These are phyloP conservation scores for Seminavis robusta DNA, from an alignment of 108 stramenopile species.

Conservation along the genomic window DNA sequence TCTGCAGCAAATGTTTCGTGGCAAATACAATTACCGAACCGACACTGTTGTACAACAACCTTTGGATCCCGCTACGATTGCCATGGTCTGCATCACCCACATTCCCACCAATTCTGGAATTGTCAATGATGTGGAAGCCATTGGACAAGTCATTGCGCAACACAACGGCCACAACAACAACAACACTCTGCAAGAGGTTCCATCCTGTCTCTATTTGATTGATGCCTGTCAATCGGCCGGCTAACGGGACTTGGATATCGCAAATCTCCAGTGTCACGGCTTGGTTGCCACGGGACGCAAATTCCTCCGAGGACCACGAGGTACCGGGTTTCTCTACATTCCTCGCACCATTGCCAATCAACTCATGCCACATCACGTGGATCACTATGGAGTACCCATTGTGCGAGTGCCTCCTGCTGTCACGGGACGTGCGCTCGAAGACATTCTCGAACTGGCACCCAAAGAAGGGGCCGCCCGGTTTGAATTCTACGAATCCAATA, in stretches of 20 bases:
- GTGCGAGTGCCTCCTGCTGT: conserved; percentile 7
- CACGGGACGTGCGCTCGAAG: conserved; percentile 24
- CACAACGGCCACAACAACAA: conserved; percentile 13
- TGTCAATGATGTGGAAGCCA: conserved; percentile 65
- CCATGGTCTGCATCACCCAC: conserved; percentile 69
- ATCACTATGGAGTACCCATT: conserved; percentile 48
- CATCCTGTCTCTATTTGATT: conserved; percentile 54
- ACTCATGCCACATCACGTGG: conserved; percentile 43
- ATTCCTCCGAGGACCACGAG: conserved; percentile 75
- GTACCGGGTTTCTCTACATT: conserved; percentile 80
- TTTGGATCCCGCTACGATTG: conserved; percentile 45
- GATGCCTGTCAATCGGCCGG: conserved; percentile 86
- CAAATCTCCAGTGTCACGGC: conserved; percentile 54
- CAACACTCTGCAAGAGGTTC: background rate
- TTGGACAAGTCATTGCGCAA: conserved; percentile 33
- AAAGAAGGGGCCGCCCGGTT: conserved; percentile 54
- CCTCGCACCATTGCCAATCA: conserved; percentile 13
- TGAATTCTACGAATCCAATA: conserved; percentile 75
- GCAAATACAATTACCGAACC: conserved; percentile 15
- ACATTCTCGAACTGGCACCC: conserved; percentile 24
- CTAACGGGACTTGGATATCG: conserved; percentile 58
- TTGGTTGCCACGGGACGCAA: conserved; percentile 76
- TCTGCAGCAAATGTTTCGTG: conserved; percentile 46
- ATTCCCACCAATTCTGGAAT: conserved; percentile 82
- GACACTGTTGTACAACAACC: background rate